These are phyloP conservation scores for Aureobasidium mangrovei DNA, from an alignment of 2,329 filamentous ascomycete species.

Conservation along the genomic window DNA sequence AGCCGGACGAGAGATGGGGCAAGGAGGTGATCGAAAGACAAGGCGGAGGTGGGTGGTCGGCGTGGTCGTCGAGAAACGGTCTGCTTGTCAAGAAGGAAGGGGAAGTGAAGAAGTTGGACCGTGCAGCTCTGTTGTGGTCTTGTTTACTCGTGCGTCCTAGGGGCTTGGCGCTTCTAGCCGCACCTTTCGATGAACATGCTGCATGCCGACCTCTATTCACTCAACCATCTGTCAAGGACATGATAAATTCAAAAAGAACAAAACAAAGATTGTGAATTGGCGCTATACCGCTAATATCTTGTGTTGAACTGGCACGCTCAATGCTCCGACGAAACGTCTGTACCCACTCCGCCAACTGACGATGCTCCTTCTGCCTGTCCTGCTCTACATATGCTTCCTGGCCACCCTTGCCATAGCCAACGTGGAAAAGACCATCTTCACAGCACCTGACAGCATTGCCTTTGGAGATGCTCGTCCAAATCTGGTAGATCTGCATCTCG, in stretches of 20 bases:
- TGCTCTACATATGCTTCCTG: constrained; percentile 10
- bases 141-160: not conserved
- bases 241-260: not conserved
- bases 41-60: constrained; percentile 8
- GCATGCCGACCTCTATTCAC: not conserved
- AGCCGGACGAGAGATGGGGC: constrained; percentile 8
- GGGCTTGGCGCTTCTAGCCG: not conserved
- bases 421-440: constrained; percentile 85
- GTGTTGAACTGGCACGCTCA: no score
- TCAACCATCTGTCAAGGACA: not conserved
- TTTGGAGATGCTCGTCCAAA: constrained; percentile 49
- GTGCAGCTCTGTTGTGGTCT: not conserved
- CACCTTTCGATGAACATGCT: not conserved
- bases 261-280: no score
- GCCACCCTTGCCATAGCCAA: constrained; percentile 50
- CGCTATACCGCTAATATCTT: not conserved
- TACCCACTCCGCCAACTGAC: not conserved
- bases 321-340: not conserved
- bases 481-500: constrained; percentile 54
- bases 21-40: constrained; percentile 8
- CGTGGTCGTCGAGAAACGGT: constrained; percentile 17
- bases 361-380: constrained; percentile 7
- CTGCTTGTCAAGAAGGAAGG: constrained; percentile 12
- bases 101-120: constrained; percentile 15
- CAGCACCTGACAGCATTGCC: constrained; percentile 53